Base-by-base conservation (phyloP, 257 asterid species). In the Agastache rugosa region DNA sequence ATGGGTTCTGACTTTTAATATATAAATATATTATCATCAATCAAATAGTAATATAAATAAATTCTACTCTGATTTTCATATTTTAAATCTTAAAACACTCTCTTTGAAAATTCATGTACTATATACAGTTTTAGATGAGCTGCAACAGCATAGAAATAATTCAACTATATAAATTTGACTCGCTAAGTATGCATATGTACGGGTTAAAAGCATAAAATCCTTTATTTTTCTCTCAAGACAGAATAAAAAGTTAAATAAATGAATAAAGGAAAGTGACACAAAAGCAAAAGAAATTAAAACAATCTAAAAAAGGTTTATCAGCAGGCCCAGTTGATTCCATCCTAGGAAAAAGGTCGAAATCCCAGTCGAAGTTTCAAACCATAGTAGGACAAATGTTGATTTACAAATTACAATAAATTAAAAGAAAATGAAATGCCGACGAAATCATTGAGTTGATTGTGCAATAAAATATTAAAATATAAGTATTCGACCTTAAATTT, bases 301-400 rank as follows among this genome's bases (percentile, higher is more conserved):
- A 16, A 54, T 0, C 16, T 8, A 48, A 10, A 53, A 45, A 39
- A 9, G 6, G 31, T 20, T 59, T 5, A 67, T 72, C 65, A 27
- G 71, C 1, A 20, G 79, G 68, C 66, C 62, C 68, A 74, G 67
- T 72, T 75, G 87, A 80, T 87, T 56, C 86, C 80, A 65, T 67
- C 54, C 75, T 63, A 67, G 60, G 86, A 42, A 85, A 83, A 82
- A 72, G 79, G 56, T 17, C 2, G n/a, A 56, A 37, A 44, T 51
- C 12, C 6, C 37, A 60, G 63, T 41, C 14, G 25, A 47, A 71
- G 75, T 71, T 67, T 82, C 69, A 72, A 69, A 74, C 37, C 67
- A 31, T 75, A 56, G 39, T 70, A 78, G 79, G 82, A 78, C 72
- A 67, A 59, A 72, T 85, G 71, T 55, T 69, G 37, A 81, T 79